A percentile compares a stretch with the other conserved stretches of the same genome.
These are phyloP conservation scores for Phytophthora rubi DNA, from an alignment of 352 stramenopile species.

Conservation along the genomic window DNA sequence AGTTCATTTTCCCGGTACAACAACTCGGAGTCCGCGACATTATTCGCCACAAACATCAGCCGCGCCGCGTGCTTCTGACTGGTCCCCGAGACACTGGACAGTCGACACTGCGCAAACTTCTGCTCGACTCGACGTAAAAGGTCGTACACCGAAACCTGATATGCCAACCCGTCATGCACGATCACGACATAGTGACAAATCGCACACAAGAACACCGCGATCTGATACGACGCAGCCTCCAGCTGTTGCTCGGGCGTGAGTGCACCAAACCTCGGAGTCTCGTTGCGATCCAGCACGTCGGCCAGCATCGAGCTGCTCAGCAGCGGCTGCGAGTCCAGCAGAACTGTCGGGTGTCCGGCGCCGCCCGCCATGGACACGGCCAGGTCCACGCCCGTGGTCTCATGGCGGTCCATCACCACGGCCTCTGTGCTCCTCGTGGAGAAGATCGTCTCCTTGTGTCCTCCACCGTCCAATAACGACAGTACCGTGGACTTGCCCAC, in stretches of 20 bases:
- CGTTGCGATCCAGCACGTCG: conserved; percentile 56
- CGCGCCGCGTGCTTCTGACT: conserved; percentile 57
- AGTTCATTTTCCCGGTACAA: conserved; percentile 41
- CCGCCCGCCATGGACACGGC: conserved; percentile 42
- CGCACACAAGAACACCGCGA: conserved; percentile 69
- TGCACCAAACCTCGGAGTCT: conserved; percentile 57
- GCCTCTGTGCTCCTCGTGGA: conserved; percentile 47
- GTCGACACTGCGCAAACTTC: conserved; percentile 59
- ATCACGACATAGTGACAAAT: conserved; percentile 84
- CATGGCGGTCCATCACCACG: conserved; percentile 37
- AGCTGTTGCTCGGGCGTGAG: conserved; percentile 71
- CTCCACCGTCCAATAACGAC: conserved; percentile 49
- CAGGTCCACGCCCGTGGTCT: conserved; percentile 73
- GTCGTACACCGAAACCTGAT: conserved; percentile 39
- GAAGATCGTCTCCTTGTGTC: conserved; percentile 33
- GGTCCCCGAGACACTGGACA: conserved; percentile 69
- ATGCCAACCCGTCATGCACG: conserved; percentile 56
- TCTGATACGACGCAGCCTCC: conserved; percentile 65
- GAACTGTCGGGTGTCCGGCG: conserved; percentile 42
- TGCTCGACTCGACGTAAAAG: conserved; percentile 61
- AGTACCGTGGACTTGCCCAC: conserved; percentile 78
- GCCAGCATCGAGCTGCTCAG: conserved; percentile 65
- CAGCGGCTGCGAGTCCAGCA: conserved; percentile 75
- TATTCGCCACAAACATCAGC: conserved; percentile 70
- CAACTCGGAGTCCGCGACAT: conserved; percentile 40